phyloP scores from a whole-genome alignment of 164 flowering plant species.

The Pachysandra terminalis region DNA sequence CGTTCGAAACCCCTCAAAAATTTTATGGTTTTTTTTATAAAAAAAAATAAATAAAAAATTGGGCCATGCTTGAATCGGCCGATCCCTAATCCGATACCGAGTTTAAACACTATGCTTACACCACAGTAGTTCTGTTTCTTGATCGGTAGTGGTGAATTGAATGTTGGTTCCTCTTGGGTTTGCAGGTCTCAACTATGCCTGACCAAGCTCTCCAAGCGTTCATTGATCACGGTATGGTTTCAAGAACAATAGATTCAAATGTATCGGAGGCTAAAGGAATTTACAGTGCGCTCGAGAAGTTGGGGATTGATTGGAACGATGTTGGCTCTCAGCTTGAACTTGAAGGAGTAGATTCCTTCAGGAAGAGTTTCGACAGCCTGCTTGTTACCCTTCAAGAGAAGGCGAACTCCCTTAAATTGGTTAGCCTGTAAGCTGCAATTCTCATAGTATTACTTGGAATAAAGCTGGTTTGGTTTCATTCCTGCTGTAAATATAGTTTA shows the following conservation, averaged over 20 bases:
- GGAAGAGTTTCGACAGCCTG: conserved; percentile 94
- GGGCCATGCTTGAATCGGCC: no score
- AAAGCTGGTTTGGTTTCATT: conserved; percentile 12
- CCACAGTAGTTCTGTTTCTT: no score
- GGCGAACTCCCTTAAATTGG: conserved; percentile 76
- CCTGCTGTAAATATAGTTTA: background rate
- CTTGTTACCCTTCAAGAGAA: conserved; percentile 82
- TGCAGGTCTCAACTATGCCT: conserved; percentile 98
- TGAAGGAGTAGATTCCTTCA: conserved; percentile 94
- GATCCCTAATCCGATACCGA: no score
- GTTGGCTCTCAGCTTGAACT: conserved; percentile 83
- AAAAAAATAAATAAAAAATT: no score
- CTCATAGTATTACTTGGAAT: background rate
- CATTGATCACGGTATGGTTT: conserved; percentile 76
- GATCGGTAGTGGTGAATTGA: no score
- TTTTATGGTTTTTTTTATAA: no score
- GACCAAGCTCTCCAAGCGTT: conserved; percentile 96
- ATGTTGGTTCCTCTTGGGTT: background rate
- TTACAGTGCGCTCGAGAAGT: conserved; percentile 89
- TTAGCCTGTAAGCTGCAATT: conserved; percentile 36
- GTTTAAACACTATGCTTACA: no score
- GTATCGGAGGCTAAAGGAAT: conserved; percentile 88
- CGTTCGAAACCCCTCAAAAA: no score
- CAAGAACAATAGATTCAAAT: conserved; percentile 86
- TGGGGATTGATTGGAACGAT: conserved; percentile 82